These are phyloP conservation scores for Daldinia eschscholtzii DNA, from an alignment of 2,329 filamentous ascomycete species.

Conservation along the genomic window DNA sequence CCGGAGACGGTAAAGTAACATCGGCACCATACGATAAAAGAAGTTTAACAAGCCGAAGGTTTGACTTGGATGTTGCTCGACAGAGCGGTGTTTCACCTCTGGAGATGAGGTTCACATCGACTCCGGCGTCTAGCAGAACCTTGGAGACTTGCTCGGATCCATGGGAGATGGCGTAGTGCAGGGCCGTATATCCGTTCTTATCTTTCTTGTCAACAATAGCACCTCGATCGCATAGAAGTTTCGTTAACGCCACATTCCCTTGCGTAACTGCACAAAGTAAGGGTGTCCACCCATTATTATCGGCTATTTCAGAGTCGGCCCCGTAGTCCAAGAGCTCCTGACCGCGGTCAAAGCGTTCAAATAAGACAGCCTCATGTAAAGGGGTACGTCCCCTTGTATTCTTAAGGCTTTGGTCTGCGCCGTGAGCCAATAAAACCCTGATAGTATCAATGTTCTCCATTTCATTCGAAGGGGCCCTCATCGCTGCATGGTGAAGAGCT, in stretches of 20 bases:
- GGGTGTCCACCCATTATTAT: slow-evolving; percentile 42
- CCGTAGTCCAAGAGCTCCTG: slow-evolving; percentile 44
- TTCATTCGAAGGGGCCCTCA: slow-evolving; percentile 35
- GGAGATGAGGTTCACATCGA: slow-evolving; percentile 43
- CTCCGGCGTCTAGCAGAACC: slow-evolving; percentile 41
- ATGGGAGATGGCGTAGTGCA: slow-evolving; percentile 46
- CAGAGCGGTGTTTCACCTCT: slow-evolving; percentile 47
- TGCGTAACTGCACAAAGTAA: slow-evolving; percentile 43
- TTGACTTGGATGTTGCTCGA: slow-evolving; percentile 44
- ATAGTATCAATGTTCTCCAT: slow-evolving; percentile 42
- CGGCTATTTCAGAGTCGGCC: slow-evolving; percentile 40
- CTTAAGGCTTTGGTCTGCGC: slow-evolving; percentile 39
- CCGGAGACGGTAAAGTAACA: slow-evolving; percentile 38
- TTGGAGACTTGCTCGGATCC: slow-evolving; percentile 36
- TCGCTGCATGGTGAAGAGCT: slow-evolving; percentile 44
- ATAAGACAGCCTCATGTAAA: slow-evolving; percentile 43
- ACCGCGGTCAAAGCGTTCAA: slow-evolving; percentile 34
- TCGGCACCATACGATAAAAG: slow-evolving; percentile 41
- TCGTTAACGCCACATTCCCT: slow-evolving; percentile 36
- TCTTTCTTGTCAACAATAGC: slow-evolving; percentile 44
- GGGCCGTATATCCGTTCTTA: slow-evolving; percentile 41
- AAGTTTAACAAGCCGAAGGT: slow-evolving; percentile 36
- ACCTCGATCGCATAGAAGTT: slow-evolving; percentile 42
- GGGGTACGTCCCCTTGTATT: slow-evolving; percentile 43
- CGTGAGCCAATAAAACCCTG: slow-evolving; percentile 39